Evolutionary conservation across 1,139 yeast species (phyloP).

Genomic region (Barnettozyma hawaiiensis): DNA sequence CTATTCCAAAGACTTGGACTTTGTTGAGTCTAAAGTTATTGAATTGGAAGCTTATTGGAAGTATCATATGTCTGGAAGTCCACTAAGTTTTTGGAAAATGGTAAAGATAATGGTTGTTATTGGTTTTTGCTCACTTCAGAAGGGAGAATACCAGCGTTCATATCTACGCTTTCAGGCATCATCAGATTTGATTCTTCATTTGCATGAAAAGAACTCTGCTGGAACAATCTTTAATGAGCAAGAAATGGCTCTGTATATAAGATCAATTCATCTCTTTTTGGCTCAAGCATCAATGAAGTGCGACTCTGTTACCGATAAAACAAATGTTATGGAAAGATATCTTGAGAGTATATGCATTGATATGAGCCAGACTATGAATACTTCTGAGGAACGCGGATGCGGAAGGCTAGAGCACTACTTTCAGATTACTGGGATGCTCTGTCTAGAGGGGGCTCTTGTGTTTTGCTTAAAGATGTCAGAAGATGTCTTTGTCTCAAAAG

Average conservation of each 20-base stretch:
- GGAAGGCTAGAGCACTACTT: conserved; percentile 13
- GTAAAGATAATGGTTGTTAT: background rate
- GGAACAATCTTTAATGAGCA: background rate
- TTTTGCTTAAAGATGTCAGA: background rate
- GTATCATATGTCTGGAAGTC: background rate
- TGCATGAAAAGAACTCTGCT: background rate
- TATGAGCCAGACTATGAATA: conserved; percentile 8
- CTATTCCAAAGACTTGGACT: background rate
- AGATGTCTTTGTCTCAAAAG: background rate
- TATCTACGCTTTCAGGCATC: background rate
- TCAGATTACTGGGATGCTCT: conserved; percentile 12
- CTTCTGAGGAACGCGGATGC: conserved; percentile 4
- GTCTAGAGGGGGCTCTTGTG: conserved; percentile 10
- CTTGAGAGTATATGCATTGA: conserved; percentile 4
- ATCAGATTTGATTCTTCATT: background rate
- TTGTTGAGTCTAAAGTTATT: background rate
- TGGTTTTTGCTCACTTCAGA: background rate
- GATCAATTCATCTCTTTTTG: background rate
- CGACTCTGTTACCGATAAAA: background rate
- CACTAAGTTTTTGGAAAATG: background rate
- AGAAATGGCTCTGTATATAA: background rate
- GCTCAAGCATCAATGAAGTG: background rate
- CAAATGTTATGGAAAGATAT: background rate
- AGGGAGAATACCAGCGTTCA: background rate
- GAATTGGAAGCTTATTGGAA: background rate